Evolutionary conservation across 805 yeast species (phyloP).

Genomic region (Yarrowia keelungensis): DNA sequence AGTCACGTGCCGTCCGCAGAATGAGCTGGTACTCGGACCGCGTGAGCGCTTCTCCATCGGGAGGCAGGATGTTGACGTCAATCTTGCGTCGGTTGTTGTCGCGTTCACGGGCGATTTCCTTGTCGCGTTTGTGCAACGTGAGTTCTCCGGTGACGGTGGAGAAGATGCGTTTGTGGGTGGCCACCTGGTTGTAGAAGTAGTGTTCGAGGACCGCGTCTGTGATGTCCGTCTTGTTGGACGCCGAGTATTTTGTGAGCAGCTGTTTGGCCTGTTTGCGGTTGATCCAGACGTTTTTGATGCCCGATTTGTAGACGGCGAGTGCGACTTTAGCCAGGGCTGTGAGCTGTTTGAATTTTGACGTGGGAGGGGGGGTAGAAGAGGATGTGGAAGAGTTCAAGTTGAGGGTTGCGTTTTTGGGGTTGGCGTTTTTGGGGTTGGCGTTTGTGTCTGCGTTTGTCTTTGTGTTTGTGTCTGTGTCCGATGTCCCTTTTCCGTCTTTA

Average conservation of each 20-base stretch:
- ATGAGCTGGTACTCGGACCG: slow-evolving; percentile 60
- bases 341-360: slow-evolving; percentile 1
- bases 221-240: slow-evolving; percentile 42
- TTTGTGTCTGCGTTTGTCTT: too few relatives aligned
- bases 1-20: slow-evolving; percentile 59
- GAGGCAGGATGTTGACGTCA: slow-evolving; percentile 1
- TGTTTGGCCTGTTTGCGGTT: slow-evolving; percentile 47
- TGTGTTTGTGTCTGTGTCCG: not conserved
- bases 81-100: slow-evolving; percentile 1
- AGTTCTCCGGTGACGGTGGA: slow-evolving; percentile 36
- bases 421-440: too few relatives aligned
- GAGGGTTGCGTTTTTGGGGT: too few relatives aligned
- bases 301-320: slow-evolving; percentile 54
- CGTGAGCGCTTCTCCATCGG: slow-evolving; percentile 49
- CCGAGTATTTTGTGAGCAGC: slow-evolving; percentile 42
- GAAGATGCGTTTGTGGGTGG: slow-evolving; percentile 38
- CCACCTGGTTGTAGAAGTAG: slow-evolving; percentile 39
- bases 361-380: not conserved
- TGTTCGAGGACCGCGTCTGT: slow-evolving; percentile 46
- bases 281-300: slow-evolving; percentile 58
- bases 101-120: slow-evolving; percentile 49
- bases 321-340: slow-evolving; percentile 8
- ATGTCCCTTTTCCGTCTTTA: not conserved
- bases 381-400: too few relatives aligned
- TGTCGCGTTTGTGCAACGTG: slow-evolving; percentile 41